Base-by-base conservation (phyloP, 1,284 basidiomycete species). In the Tetrapyrgos nigripes region DNA sequence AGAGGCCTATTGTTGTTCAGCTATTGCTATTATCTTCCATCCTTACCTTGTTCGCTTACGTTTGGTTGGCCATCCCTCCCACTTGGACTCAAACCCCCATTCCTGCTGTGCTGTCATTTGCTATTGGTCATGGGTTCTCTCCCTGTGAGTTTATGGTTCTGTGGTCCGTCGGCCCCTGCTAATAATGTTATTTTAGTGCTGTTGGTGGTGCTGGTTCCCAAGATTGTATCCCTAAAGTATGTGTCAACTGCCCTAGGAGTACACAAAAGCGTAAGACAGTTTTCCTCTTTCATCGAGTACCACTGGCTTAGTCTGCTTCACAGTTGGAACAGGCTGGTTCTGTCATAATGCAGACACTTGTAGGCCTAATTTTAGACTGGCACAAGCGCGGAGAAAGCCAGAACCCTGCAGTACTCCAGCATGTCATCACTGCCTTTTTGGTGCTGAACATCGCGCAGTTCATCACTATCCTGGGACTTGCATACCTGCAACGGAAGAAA, bases 171-270 rank as follows among this genome's bases (percentile, higher is more conserved):
- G n/a, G n/a, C n/a, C 19, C 4, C 27, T 17, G 6, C 45, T 17
- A 54, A 10, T 17, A 11, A 21, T 58, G 62, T 44, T 24, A 31
- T 13, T 37, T 29, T 68, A 86, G 89, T 93, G 24, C 76, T 93
- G 14, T 78, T 93, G 14, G 91, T 91, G 11, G 80, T 93, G 21
- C 78, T 93, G 47, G 90, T 93, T 1, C 90, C 91, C 2, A 83
- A 83, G 50, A 83, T 93, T 48, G 88, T 93, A 0, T 83, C 86
- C 1, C 66, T 81, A 17, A 88, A 87, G 65, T 91, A 90, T 68
- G 84, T 93, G 37, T 89, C 90, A 2, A 92, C 91, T 1, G 91
- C 90, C 1, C 78, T 93, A 0, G 91, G 91, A 2, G 85, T 88
- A 10, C 91, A 93, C 68, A 93, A 93, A 72, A 86, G 86, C 66